Percentiles rank a stretch among this genome's conserved stretches.
Evolutionary conservation across 2,329 filamentous ascomycete genomes (phyloP).

Genomic region (Dothideomycetes sp.): DNA sequence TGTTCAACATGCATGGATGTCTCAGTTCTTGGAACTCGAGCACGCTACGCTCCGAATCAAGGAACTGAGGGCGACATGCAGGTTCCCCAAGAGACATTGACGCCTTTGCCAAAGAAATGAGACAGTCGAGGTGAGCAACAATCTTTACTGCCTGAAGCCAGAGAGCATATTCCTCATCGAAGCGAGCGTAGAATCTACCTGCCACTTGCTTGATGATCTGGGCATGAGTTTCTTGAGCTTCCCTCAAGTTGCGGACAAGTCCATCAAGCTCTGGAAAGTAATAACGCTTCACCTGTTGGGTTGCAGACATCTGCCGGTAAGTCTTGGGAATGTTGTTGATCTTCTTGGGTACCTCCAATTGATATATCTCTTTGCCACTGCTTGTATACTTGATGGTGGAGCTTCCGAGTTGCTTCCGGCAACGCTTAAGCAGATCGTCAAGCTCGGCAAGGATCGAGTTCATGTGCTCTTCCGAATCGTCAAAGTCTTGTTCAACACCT

Average conservation of each 20-base stretch:
- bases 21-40: conserved; percentile 88
- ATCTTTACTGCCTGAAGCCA: conserved; percentile 90
- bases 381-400: conserved; percentile 50
- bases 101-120: conserved; percentile 85
- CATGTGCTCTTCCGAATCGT: conserved; percentile 67
- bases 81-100: conserved; percentile 75
- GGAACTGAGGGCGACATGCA: conserved; percentile 78
- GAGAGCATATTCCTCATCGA: conserved; percentile 72
- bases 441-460: conserved; percentile 65
- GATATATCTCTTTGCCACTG: conserved; percentile 93
- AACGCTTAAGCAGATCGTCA: conserved; percentile 57
- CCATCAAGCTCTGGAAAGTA: conserved; percentile 77
- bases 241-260: conserved; percentile 78
- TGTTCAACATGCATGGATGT: conserved; percentile 87
- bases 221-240: conserved; percentile 85
- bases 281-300: conserved; percentile 80
- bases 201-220: conserved; percentile 85
- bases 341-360: conserved; percentile 69
- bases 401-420: conserved; percentile 63
- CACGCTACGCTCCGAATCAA: conserved; percentile 60
- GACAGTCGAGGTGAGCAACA: conserved; percentile 83
- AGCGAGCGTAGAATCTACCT: conserved; percentile 70
- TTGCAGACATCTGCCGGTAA: conserved; percentile 97
- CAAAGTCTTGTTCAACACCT: conserved; percentile 87
- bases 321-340: conserved; percentile 66